These are phyloP conservation scores for Ilyonectria robusta DNA, from an alignment of 2,329 filamentous ascomycete species.

Conservation along the genomic window DNA sequence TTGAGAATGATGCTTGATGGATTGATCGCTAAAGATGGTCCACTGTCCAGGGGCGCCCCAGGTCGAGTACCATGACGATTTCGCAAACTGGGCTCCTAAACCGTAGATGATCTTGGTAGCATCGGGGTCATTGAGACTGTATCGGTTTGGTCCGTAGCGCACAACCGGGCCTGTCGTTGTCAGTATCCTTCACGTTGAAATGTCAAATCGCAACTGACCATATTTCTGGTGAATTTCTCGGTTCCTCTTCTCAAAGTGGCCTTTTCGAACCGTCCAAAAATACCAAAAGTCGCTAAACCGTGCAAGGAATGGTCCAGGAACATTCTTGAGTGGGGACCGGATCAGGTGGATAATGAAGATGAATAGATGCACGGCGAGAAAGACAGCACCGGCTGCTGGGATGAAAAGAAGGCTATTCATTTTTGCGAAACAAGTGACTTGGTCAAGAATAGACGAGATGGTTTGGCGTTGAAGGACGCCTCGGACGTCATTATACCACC, in stretches of 20 bases:
- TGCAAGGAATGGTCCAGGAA: slow-evolving; percentile 48
- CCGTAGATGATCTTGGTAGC: slow-evolving; percentile 56
- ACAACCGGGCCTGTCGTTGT: slow-evolving; percentile 51
- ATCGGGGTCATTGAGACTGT: slow-evolving; percentile 59
- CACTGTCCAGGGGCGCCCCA: slow-evolving; percentile 43
- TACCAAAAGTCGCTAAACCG: slow-evolving; percentile 51
- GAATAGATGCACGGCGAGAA: slow-evolving; percentile 11
- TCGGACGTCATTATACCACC: too few relatives aligned
- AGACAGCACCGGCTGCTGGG: not conserved
- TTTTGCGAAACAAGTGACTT: rapidly evolving
- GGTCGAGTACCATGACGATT: slow-evolving; percentile 52
- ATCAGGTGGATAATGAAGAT: slow-evolving; percentile 13
- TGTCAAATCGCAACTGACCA: slow-evolving; percentile 26
- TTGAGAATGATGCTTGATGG: slow-evolving; percentile 45
- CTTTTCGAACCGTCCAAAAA: slow-evolving; percentile 41
- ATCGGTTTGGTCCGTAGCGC: slow-evolving; percentile 63
- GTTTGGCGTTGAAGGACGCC: not conserved
- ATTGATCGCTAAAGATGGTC: slow-evolving; percentile 50
- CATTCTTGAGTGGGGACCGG: slow-evolving; percentile 42
- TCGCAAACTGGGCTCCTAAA: slow-evolving; percentile 48
- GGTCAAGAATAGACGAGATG: not conserved
- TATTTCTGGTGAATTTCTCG: slow-evolving; percentile 48
- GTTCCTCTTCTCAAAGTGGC: slow-evolving; percentile 49
- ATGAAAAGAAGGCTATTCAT: slow-evolving; percentile 20
- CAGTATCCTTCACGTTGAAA: not conserved